Evolutionary conservation across 306 rosid genomes (phyloP).

Genomic region (Gynostemma pentaphyllum): DNA sequence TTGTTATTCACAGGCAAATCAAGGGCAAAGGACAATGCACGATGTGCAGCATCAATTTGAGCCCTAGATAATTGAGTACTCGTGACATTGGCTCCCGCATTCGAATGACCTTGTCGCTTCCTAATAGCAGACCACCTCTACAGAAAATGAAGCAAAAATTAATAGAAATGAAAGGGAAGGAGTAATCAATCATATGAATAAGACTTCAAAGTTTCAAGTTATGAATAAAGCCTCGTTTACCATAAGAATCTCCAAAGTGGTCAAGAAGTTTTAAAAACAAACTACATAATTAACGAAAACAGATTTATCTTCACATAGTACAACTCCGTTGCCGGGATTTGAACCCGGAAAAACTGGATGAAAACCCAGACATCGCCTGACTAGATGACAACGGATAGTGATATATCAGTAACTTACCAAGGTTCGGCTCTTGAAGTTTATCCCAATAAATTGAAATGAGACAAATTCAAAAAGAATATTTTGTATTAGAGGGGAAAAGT

Average conservation of each 20-base stretch:
- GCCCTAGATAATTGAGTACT: slow-evolving; percentile 47
- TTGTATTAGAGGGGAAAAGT: too few species aligned
- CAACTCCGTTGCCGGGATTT: slow-evolving; percentile 33
- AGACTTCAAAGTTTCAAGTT: not conserved
- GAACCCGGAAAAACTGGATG: slow-evolving; percentile 48
- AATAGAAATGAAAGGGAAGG: not conserved
- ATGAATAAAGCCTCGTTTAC: too few species aligned
- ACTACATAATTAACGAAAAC: not conserved
- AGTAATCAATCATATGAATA: not conserved
- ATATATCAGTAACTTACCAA: not conserved
- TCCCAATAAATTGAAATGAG: not conserved
- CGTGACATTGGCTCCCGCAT: slow-evolving; percentile 24
- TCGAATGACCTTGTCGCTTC: slow-evolving; percentile 32
- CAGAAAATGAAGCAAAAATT: slow-evolving; percentile 12
- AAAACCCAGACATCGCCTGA: slow-evolving; percentile 39
- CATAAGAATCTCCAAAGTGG: too few species aligned
- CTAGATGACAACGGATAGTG: slow-evolving; percentile 38
- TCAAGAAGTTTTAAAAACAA: not conserved
- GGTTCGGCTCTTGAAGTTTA: not conserved
- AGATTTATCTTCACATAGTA: not conserved
- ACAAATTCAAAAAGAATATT: not conserved
- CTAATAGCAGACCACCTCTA: slow-evolving; percentile 80
- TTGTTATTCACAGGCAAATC: slow-evolving; percentile 53
- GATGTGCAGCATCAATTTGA: slow-evolving; percentile 61
- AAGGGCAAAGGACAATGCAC: slow-evolving; percentile 63